Conservation (phyloP, 306 rosid genomes). For the Aeschynomene evenia region DNA sequence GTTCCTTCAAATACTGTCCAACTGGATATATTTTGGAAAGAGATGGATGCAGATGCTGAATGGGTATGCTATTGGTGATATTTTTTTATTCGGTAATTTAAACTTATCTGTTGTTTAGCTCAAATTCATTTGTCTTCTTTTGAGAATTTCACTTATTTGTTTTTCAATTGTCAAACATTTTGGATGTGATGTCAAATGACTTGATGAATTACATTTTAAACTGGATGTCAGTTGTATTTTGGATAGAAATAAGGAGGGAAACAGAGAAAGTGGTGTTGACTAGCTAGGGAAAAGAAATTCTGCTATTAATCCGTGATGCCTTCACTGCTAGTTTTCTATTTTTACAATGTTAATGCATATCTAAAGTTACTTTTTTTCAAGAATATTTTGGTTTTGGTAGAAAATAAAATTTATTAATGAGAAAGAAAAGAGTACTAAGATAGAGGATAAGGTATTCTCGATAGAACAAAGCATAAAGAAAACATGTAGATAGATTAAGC, state of each 20-base stretch:
- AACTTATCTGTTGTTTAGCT: slow-evolving; percentile 40
- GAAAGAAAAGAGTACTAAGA: not conserved
- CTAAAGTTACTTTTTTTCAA: not conserved
- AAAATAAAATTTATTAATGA: not conserved
- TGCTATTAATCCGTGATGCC: not conserved
- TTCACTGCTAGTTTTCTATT: not conserved
- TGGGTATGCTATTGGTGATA: slow-evolving; percentile 75
- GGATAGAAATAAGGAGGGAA: not conserved
- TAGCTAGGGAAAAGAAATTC: not conserved
- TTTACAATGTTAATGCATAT: not conserved
- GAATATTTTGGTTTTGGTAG: not conserved
- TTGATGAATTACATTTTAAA: not conserved
- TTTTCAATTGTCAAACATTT: slow-evolving; percentile 14
- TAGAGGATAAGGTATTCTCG: not conserved
- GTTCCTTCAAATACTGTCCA: slow-evolving; percentile 72
- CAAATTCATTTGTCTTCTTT: slow-evolving; percentile 27
- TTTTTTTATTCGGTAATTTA: slow-evolving; percentile 46
- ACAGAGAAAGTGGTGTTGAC: not conserved
- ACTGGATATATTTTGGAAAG: slow-evolving; percentile 93
- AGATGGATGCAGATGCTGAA: slow-evolving; percentile 83
- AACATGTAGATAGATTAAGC: not conserved
- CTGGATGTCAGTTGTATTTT: not conserved
- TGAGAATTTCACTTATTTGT: slow-evolving; percentile 7
- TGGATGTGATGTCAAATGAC: not conserved
- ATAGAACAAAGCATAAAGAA: not conserved